Conservation (phyloP, 2,329 filamentous ascomycete genomes). For the Penicillium sp. region DNA sequence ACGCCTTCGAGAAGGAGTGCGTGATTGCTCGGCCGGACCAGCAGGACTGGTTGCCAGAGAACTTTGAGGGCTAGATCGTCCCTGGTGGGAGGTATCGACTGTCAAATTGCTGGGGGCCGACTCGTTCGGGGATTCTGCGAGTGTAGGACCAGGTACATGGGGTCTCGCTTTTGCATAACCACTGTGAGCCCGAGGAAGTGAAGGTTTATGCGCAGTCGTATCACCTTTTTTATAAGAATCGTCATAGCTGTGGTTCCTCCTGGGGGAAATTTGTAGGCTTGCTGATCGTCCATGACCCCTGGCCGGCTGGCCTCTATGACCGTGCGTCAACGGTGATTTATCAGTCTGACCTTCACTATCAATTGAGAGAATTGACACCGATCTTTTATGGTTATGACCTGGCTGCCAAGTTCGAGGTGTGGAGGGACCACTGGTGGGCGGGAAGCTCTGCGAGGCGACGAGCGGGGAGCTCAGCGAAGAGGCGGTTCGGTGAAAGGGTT, state of each 20-base stretch:
- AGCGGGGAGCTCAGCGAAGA: slow-evolving; percentile 43
- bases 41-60: slow-evolving; percentile 33
- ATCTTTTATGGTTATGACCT: slow-evolving; percentile 67
- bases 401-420: slow-evolving; percentile 34
- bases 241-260: slow-evolving; percentile 43
- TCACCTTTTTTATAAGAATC: slow-evolving; percentile 42
- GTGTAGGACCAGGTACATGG: slow-evolving; percentile 33
- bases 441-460: slow-evolving; percentile 42
- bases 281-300: slow-evolving; percentile 74
- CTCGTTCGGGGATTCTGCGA: slow-evolving; percentile 31
- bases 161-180: slow-evolving; percentile 29
- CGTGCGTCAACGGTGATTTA: slow-evolving; percentile 31
- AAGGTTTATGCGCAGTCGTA: too few relatives aligned
- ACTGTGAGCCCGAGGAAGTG: slow-evolving; percentile 1
- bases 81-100: slow-evolving; percentile 35
- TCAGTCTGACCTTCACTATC: slow-evolving; percentile 50
- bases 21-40: slow-evolving; percentile 39
- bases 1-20: slow-evolving; percentile 39
- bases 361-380: slow-evolving; percentile 78
- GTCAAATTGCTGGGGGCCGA: slow-evolving; percentile 27
- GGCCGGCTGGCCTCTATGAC: slow-evolving; percentile 49
- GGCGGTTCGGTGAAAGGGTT: slow-evolving; percentile 37
- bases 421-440: slow-evolving; percentile 31
- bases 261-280: slow-evolving; percentile 72
- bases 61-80: slow-evolving; percentile 23